Evolutionary conservation across 306 rosid species (phyloP), one percentile per base, ranked within the genome.

Genomic region (Senna tora): DNA sequence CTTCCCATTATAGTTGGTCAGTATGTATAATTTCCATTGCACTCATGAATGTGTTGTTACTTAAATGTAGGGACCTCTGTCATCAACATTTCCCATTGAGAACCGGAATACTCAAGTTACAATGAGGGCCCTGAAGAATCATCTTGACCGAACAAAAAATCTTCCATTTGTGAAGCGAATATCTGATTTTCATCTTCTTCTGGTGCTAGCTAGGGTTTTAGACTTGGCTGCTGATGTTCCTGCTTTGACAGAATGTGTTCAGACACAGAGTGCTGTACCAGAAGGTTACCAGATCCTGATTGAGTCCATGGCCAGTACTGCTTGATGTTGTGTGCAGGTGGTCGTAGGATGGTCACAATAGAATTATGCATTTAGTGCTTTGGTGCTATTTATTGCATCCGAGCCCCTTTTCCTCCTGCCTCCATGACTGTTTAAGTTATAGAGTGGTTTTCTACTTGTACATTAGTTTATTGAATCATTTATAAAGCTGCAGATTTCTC

Each of bases 201-300:
- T 95, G 0, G 70, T 91, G 28, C 69, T 95, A 34, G 83, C 92
- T 7, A 81, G 92, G 84, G 71, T 79, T 51, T 79, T 95, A 60
- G 99, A 92, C 45, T 64, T 84, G 50, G 51, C 67, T 19, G 81
- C 96, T 47, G 99, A 91, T 83, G 87, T 94, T 81, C 97, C 97
- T 6, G 96, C 97, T 0, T 75, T 94, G 75, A 83, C 97, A 0
- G 93, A 80, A 74, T 95, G 99, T 51, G 93, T 88, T 74, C 99
- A 75, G 79, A 84, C 85, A 7, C 89, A 95, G 77, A 47, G 86
- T 52, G 22, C 91, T 53, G 76, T 91, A 7, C 90, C 99, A 2
- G 97, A 95, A 82, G 97, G 99, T 49, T 95, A 91, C 90, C 89
- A 88, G 84, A 77, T 95, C 77, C 73, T 95, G 49, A 91, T 95